Percentiles rank a stretch among this genome's conserved stretches.
Conservation (phyloP, 495 filamentous ascomycete genomes). For the Cercophora samala region DNA sequence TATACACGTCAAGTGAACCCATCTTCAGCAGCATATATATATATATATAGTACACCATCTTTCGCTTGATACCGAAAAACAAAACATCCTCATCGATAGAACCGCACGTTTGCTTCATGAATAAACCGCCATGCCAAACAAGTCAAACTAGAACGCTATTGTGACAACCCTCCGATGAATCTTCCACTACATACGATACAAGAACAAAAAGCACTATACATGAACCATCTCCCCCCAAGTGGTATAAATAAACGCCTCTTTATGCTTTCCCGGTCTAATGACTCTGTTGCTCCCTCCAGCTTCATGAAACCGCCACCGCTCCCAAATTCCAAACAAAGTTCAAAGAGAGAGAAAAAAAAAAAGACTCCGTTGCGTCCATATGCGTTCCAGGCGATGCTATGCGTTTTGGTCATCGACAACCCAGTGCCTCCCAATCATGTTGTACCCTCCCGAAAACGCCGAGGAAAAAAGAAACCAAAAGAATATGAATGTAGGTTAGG, state of each 20-base stretch:
- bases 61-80: background rate
- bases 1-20: too few species aligned
- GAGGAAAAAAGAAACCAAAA: constrained; percentile 4
- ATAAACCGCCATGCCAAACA: background rate
- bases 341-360: background rate
- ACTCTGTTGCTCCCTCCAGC: background rate
- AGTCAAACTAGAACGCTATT: background rate
- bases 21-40: too few species aligned
- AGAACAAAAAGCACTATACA: constrained; percentile 8
- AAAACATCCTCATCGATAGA: background rate
- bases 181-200: constrained; percentile 11
- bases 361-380: constrained; percentile 8
- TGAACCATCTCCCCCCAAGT: constrained; percentile 17
- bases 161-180: background rate
- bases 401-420: constrained; percentile 12
- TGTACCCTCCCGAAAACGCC: constrained; percentile 9
- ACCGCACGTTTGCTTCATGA: background rate
- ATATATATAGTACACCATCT: too few species aligned
- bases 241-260: constrained; percentile 25
- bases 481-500: constrained; percentile 46
- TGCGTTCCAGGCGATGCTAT: constrained; percentile 24
- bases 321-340: constrained; percentile 7
- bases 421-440: constrained; percentile 9
- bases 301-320: background rate
- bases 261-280: constrained; percentile 22